A percentile compares a stretch with the other conserved stretches of the same genome.
phyloP scores from a whole-genome alignment of 768 basidiomycete genomes.

The Lentinula aciculospora region DNA sequence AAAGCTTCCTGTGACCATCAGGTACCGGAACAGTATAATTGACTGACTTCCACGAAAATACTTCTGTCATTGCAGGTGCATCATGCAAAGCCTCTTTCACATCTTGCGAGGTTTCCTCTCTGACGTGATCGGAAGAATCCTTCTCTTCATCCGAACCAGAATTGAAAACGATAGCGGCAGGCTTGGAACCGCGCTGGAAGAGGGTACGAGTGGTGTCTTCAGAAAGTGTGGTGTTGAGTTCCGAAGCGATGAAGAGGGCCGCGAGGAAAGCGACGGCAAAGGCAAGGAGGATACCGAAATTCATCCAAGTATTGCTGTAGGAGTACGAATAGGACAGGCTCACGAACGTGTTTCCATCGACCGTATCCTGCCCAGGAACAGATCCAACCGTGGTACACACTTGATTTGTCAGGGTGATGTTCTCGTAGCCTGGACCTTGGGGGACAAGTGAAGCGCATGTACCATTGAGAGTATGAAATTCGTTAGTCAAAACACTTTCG shows the following conservation, averaged over 20 bases:
- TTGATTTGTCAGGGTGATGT: constrained; percentile 55
- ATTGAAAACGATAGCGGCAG: constrained; percentile 9
- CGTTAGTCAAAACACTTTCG: constrained; percentile 72
- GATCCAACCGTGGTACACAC: constrained; percentile 73
- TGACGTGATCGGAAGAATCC: constrained; percentile 9
- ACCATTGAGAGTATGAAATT: constrained; percentile 70
- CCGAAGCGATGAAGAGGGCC: constrained; percentile 53
- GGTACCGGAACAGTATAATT: constrained; percentile 58
- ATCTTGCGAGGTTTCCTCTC: constrained; percentile 14
- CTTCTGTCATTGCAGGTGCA: constrained; percentile 41
- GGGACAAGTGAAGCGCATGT: constrained; percentile 56
- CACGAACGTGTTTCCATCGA: constrained; percentile 53
- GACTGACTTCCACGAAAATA: constrained; percentile 79
- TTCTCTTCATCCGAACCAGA: constrained; percentile 22
- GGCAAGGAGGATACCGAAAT: constrained; percentile 64
- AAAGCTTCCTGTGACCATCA: constrained; percentile 41
- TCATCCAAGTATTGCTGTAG: constrained; percentile 40
- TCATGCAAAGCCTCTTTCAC: constrained; percentile 28
- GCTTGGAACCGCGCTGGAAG: constrained; percentile 56
- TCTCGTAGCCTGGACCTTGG: constrained; percentile 56
- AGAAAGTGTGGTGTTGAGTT: constrained; percentile 39
- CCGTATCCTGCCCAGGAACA: constrained; percentile 49
- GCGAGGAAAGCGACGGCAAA: constrained; percentile 57
- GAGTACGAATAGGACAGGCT: constrained; percentile 44
- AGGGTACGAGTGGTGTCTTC: constrained; percentile 33